Conservation (phyloP, 140 eudicot genomes). For the Ambrosia hybrid region DNA sequence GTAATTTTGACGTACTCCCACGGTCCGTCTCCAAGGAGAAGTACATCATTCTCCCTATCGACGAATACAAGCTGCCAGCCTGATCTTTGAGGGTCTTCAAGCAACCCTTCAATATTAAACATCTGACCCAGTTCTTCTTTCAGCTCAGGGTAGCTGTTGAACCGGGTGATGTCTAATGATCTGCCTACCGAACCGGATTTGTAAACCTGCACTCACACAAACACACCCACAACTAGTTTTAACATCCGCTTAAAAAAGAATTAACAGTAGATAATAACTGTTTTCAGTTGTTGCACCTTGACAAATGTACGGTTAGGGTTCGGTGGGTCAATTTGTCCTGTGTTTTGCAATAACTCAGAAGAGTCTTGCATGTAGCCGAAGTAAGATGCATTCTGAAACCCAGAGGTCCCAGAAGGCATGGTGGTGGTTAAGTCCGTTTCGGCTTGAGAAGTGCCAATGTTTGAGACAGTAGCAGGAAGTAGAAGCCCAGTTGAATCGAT, state of each 20-base stretch:
- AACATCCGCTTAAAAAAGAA: neutral
- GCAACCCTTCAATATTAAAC: conserved; percentile 89
- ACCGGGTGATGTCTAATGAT: conserved; percentile 88
- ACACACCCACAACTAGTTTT: conserved; percentile 1
- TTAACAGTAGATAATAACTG: neutral
- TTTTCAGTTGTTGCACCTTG: conserved; percentile 48
- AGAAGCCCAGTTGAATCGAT: conserved; percentile 75
- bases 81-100: conserved; percentile 99
- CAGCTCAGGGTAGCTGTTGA: conserved; percentile 96
- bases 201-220: conserved; percentile 56
- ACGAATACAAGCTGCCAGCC: conserved; percentile 99
- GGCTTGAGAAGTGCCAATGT: conserved; percentile 47
- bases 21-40: conserved; percentile 99
- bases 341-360: conserved; percentile 68
- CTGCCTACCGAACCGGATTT: conserved; percentile 95
- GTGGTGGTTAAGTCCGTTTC: conserved; percentile 66
- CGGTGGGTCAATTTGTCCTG: conserved; percentile 75
- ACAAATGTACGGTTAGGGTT: conserved; percentile 69
- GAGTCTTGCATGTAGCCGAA: conserved; percentile 73
- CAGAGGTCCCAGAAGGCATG: conserved; percentile 60
- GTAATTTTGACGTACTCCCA: conserved; percentile 73
- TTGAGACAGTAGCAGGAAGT: conserved; percentile 77
- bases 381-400: conserved; percentile 65
- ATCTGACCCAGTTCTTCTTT: conserved; percentile 89
- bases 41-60: conserved; percentile 98